Percentiles rank a stretch among this genome's conserved stretches.
phyloP scores from a whole-genome alignment of 2,329 filamentous ascomycete species.

The Scedosporium apiospermum region DNA sequence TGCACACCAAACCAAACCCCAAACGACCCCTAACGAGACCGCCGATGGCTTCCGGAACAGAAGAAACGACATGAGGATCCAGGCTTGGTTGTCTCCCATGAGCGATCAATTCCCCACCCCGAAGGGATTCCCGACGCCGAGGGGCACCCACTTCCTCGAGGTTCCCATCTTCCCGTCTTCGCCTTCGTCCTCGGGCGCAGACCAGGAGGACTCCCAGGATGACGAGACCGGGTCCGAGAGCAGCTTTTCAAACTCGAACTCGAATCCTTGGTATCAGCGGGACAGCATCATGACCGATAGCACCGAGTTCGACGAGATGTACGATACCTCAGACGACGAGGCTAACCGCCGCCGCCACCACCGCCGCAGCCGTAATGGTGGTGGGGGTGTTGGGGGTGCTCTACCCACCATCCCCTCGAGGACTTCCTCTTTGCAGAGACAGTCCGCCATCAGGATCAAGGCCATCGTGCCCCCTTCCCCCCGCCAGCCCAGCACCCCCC shows the following conservation, averaged over 20 bases:
- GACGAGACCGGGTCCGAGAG: slow-evolving; percentile 18
- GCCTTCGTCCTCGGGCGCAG: slow-evolving; percentile 44
- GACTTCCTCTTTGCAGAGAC: slow-evolving; percentile 14
- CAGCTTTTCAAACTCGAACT: slow-evolving; percentile 42
- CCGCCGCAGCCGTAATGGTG: too few species aligned
- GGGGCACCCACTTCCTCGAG: slow-evolving; percentile 54
- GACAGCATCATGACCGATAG: slow-evolving; percentile 53
- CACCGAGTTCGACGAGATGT: slow-evolving; percentile 77
- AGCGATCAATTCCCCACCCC: slow-evolving; percentile 52
- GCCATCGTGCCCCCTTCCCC: slow-evolving; percentile 15
- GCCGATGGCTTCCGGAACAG: neutral
- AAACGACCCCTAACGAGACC: neutral
- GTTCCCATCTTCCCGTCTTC: slow-evolving; percentile 54
- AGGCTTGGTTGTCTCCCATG: slow-evolving; percentile 49
- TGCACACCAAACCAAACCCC: slow-evolving; percentile 2
- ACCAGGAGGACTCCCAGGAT: slow-evolving; percentile 23
- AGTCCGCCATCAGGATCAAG: slow-evolving; percentile 30
- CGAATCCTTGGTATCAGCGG: slow-evolving; percentile 48
- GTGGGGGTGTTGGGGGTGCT: neutral
- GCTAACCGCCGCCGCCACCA: slow-evolving; percentile 21
- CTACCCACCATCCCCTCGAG: neutral
- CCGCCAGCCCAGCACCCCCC: neutral
- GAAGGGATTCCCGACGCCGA: slow-evolving; percentile 55
- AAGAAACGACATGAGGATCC: slow-evolving; percentile 38
- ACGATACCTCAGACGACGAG: slow-evolving; percentile 78